Evolutionary conservation across 768 basidiomycete genomes (phyloP).

Genomic region (Rhodosporidiobolus sp.): DNA sequence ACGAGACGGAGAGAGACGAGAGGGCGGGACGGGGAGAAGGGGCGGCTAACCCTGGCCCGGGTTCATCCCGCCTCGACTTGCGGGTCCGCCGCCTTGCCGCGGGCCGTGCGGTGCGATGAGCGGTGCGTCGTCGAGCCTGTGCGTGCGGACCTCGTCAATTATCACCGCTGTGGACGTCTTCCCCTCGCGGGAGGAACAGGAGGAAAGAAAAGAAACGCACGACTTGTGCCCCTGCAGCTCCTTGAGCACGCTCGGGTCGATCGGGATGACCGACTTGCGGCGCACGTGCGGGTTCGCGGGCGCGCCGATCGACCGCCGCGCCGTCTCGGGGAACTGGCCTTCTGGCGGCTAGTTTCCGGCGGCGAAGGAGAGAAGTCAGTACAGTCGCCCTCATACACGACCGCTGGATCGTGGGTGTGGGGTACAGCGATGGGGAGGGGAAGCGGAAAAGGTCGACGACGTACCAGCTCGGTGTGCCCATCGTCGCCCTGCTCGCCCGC

Average conservation of each 20-base stretch:
- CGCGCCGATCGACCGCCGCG: conserved; percentile 43
- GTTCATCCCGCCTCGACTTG: conserved; percentile 13
- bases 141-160: too few relatives aligned
- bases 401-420: background rate
- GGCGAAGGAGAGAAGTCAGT: background rate
- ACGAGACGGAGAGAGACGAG: background rate
- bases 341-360: conserved; percentile 27
- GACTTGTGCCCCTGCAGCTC: conserved; percentile 53
- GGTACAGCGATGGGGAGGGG: background rate
- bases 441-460: conserved; percentile 5
- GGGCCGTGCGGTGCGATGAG: conserved; percentile 19
- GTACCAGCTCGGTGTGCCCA: conserved; percentile 35
- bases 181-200: too few relatives aligned
- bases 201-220: conserved; percentile 11
- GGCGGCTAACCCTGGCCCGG: background rate
- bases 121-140: conserved; percentile 36
- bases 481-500: conserved; percentile 16
- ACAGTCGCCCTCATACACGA: background rate
- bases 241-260: conserved; percentile 81
- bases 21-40: background rate
- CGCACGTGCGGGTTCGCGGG: conserved; percentile 71
- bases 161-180: background rate
- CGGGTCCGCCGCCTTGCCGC: background rate
- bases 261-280: conserved; percentile 89
- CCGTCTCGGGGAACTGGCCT: conserved; percentile 35